Base-by-base conservation (phyloP, 306 rosid genomes). In the Sesbania bispinosa region DNA sequence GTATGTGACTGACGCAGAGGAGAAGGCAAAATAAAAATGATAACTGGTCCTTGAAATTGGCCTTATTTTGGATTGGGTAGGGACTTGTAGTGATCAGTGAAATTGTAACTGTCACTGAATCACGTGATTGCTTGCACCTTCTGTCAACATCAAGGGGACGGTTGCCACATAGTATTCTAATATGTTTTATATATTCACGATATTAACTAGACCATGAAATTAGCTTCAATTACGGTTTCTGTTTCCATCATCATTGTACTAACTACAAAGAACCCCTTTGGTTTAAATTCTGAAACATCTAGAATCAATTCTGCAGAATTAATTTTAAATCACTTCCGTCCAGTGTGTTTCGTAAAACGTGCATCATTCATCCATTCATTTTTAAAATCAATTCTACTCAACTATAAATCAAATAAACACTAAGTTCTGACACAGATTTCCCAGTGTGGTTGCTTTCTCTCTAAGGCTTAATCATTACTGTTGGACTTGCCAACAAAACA, bases 101-200 rank as follows among this genome's bases (percentile, higher is more conserved):
- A 70, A 32, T 76, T 77, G 82, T 75, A 85, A 83, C 86, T 71
- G 87, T 73, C 68, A 50, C 54, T 65, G 59, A 78, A 76, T 83
- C 96, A 84, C 90, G 84, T 89, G 97, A 69, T 66, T n/a, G n/a
- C n/a, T n/a, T 67, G 1, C 54, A 68, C 72, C 69, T 30, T 81
- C 23, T 46, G 71, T 71, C 71, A 72, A 73, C 69, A 30, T 83
- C 82, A 43, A 46, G 18, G 23, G 71, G 68, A 69, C 68, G 9
- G 39, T 68, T 59, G n/a, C 61, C 23, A 1, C 55, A 42, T 53
- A 27, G 16, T 39, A 13, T 45, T 77, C 29, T 48, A 23, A n/a
- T n/a, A n/a, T 57, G 10, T 46, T 74, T n/a, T n/a, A 21, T 21
- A 26, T 7, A 16, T 61, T 3, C 29, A 30, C 43, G 10, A 73